Evolutionary conservation across 257 asterid genomes (phyloP).

Genomic region (Solanum clarkiae): DNA sequence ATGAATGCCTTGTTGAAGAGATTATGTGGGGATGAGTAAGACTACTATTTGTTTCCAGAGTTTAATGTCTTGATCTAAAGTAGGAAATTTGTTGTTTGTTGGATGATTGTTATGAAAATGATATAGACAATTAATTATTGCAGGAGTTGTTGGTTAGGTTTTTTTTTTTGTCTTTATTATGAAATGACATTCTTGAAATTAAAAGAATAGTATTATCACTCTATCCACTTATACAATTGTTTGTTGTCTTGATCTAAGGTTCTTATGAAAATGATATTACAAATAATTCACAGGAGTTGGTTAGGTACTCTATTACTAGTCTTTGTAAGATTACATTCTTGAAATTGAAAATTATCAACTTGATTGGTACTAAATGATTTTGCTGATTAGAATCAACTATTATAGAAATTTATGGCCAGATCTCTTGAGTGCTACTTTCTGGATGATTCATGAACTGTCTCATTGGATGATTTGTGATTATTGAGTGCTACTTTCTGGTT

Average conservation of each 20-base stretch:
- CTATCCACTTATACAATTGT: background rate
- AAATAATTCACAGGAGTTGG: background rate
- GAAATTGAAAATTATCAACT: background rate
- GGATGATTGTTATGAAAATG: background rate
- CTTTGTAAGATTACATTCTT: background rate
- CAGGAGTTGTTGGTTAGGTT: background rate
- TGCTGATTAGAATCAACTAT: background rate
- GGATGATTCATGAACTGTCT: background rate
- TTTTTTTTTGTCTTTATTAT: background rate
- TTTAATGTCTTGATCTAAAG: background rate
- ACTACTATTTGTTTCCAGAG: background rate
- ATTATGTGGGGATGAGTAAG: background rate
- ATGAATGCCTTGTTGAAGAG: background rate
- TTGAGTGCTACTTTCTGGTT: background rate
- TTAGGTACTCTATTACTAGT: background rate
- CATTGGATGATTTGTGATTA: background rate
- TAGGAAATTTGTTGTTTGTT: background rate
- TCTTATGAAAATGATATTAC: background rate
- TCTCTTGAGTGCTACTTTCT: background rate
- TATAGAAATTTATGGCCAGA: background rate
- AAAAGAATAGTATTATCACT: background rate
- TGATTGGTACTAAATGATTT: background rate
- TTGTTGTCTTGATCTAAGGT: background rate
- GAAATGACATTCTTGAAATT: background rate
- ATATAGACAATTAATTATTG: background rate